phyloP scores from a whole-genome alignment of 148 eudicot species.

The Cornus florida region DNA sequence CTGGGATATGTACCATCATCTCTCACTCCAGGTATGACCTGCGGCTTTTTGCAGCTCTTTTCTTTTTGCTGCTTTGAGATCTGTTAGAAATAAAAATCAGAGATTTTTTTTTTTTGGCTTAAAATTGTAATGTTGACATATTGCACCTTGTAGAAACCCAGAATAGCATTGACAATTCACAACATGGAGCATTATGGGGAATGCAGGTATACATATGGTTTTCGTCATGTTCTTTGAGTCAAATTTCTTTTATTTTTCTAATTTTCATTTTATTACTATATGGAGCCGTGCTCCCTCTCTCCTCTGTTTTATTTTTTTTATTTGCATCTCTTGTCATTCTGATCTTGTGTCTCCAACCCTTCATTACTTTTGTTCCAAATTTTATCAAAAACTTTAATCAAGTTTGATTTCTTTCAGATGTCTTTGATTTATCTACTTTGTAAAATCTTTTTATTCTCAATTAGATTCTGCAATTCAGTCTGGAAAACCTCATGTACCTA shows the following conservation, averaged over 20 bases:
- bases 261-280: neutral
- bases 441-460: too few relatives aligned
- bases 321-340: too few relatives aligned
- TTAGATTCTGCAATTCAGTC: too few relatives aligned
- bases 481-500: too few relatives aligned
- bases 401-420: too few relatives aligned
- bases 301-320: too few relatives aligned
- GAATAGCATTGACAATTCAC: constrained; percentile 88
- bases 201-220: constrained; percentile 48
- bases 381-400: too few relatives aligned
- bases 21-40: constrained; percentile 68
- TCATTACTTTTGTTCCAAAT: too few relatives aligned
- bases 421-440: too few relatives aligned
- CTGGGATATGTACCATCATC: constrained; percentile 85
- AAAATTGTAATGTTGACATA: constrained; percentile 19
- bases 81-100: neutral
- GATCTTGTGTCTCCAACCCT: too few relatives aligned
- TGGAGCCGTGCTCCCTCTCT: too few relatives aligned
- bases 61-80: neutral
- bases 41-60: neutral
- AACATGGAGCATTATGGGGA: constrained; percentile 96
- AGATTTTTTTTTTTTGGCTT: neutral
- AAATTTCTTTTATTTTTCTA: neutral
- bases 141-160: constrained; percentile 57
- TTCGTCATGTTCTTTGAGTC: neutral